Conservation (phyloP, 352 stramenopile species). For the Globisporangium barbulae region DNA sequence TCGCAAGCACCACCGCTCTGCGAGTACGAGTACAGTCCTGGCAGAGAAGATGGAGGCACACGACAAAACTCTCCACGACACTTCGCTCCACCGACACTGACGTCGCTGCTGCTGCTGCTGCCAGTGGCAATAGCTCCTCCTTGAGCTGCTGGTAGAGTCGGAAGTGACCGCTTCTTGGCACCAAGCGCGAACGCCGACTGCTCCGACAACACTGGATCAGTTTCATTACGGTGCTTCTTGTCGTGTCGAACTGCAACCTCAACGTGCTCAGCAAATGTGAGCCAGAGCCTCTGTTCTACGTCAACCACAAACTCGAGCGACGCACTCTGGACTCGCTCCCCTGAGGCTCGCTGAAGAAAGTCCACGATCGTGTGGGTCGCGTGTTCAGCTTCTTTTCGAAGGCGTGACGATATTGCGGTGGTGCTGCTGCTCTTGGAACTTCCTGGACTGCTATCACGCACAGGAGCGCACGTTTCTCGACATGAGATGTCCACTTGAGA, state of each 20-base stretch:
- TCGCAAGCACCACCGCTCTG: not conserved
- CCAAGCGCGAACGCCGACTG: not conserved
- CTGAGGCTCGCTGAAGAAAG: constrained; percentile 20
- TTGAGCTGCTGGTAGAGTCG: constrained; percentile 27
- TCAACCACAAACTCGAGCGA: constrained; percentile 38
- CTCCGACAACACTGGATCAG: not conserved
- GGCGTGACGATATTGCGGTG: not conserved
- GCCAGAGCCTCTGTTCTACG: constrained; percentile 31
- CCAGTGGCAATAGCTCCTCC: constrained; percentile 5
- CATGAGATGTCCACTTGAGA: constrained; percentile 20
- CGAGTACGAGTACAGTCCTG: constrained; percentile 29
- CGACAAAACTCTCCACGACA: constrained; percentile 74
- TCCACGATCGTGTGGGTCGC: constrained; percentile 22
- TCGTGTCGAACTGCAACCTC: constrained; percentile 1
- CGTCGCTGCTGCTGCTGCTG: not conserved
- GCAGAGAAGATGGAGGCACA: constrained; percentile 24
- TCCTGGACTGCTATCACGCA: not conserved
- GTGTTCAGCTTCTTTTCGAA: constrained; percentile 29
- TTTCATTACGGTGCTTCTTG: not conserved
- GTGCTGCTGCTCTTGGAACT: not conserved
- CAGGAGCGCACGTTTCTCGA: constrained; percentile 12
- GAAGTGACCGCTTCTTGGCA: constrained; percentile 31
- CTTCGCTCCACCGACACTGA: constrained; percentile 16
- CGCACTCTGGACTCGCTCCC: constrained; percentile 19
- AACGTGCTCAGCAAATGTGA: constrained; percentile 30